Percentiles rank a stretch among this genome's conserved stretches.
Conservation (phyloP, 306 rosid genomes). For the Castanospermum australe region DNA sequence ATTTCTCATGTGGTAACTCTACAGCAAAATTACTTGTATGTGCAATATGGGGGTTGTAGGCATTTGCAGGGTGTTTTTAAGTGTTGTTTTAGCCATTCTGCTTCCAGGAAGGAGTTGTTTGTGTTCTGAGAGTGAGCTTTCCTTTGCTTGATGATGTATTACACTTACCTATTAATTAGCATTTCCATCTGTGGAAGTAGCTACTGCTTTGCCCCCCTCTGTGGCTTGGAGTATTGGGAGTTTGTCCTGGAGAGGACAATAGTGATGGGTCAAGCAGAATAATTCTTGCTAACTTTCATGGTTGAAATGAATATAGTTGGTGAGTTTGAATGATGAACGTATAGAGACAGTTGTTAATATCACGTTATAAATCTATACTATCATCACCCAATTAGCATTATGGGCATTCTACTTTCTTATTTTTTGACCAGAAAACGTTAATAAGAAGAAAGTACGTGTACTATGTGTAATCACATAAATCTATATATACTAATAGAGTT, state of each 20-base stretch:
- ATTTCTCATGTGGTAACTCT: slow-evolving; percentile 34
- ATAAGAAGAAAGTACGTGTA: neutral
- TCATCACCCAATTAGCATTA: neutral
- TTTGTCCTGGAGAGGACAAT: neutral
- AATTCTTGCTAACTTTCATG: slow-evolving; percentile 25
- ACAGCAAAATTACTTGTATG: slow-evolving; percentile 42
- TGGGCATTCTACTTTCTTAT: neutral
- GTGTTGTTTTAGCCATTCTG: slow-evolving; percentile 50
- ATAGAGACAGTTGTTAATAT: neutral
- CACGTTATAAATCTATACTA: neutral
- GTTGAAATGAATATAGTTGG: slow-evolving; percentile 26
- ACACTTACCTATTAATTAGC: slow-evolving; percentile 48
- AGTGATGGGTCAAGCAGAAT: neutral
- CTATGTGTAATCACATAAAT: neutral
- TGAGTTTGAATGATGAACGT: slow-evolving; percentile 14
- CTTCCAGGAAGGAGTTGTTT: slow-evolving; percentile 56
- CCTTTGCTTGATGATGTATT: slow-evolving; percentile 38
- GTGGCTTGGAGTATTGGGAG: slow-evolving; percentile 1
- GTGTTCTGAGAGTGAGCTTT: slow-evolving; percentile 61
- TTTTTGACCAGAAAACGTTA: too few species aligned
- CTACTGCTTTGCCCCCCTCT: slow-evolving; percentile 7
- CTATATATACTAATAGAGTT: neutral
- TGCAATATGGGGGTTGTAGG: slow-evolving; percentile 43
- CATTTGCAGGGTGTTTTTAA: slow-evolving; percentile 49
- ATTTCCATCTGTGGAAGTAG: slow-evolving; percentile 40